A percentile compares a stretch with the other conserved stretches of the same genome.
These are phyloP conservation scores for Suillus cothurnatus DNA, from an alignment of 768 basidiomycete species.

Conservation along the genomic window DNA sequence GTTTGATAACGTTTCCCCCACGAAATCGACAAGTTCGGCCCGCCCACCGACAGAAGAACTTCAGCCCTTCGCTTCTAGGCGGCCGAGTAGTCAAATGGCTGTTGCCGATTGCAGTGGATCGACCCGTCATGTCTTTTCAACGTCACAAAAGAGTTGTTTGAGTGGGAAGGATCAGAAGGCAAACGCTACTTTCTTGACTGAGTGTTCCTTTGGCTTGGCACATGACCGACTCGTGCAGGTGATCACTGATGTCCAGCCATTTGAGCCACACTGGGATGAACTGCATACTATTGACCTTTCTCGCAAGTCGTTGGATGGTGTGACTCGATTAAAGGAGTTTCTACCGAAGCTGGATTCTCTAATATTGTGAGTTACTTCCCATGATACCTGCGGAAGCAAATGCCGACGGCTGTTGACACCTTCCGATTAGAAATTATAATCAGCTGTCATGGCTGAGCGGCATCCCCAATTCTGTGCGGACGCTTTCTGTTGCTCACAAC, in stretches of 20 bases:
- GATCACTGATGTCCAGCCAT: conserved; percentile 94
- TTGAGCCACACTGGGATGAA: conserved; percentile 92
- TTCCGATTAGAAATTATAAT: conserved; percentile 61
- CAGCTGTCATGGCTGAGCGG: conserved; percentile 81
- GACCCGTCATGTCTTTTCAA: conserved; percentile 47
- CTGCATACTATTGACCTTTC: conserved; percentile 73
- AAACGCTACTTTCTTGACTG: conserved; percentile 82
- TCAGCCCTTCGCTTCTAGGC: conserved; percentile 46
- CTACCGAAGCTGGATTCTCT: conserved; percentile 77
- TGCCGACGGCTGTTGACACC: conserved; percentile 19
- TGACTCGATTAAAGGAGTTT: conserved; percentile 84
- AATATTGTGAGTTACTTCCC: conserved; percentile 61
- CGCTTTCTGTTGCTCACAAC: conserved; percentile 77
- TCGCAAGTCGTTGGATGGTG: conserved; percentile 59
- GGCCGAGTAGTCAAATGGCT: conserved; percentile 36
- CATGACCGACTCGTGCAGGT: conserved; percentile 89
- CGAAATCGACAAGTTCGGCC: conserved; percentile 52
- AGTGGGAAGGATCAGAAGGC: conserved; percentile 33
- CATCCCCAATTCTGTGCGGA: conserved; percentile 69
- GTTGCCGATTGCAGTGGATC: conserved; percentile 24
- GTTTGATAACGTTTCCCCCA: conserved; percentile 55
- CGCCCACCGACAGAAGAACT: conserved; percentile 46
- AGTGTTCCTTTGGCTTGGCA: conserved; percentile 95
- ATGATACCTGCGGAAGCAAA: conserved; percentile 9
- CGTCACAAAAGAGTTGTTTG: conserved; percentile 42